Conservation (phyloP, 2,329 filamentous ascomycete species). For the Tolypocladium cylindrosporum region DNA sequence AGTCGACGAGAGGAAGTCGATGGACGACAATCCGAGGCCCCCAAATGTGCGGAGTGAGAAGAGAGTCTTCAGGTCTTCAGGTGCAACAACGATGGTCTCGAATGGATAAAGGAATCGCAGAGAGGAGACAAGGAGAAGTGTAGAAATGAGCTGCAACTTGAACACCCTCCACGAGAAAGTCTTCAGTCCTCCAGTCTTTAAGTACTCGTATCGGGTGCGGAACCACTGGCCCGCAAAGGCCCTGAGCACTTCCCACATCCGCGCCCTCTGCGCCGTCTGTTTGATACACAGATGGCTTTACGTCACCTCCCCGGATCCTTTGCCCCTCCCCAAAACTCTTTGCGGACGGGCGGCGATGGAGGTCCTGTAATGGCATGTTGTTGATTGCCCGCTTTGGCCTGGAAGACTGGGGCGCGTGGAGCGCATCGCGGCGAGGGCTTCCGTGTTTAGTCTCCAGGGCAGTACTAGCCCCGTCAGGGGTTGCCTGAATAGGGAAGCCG, state of each 20-base stretch:
- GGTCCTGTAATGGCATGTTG: not conserved
- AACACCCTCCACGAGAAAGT: not conserved
- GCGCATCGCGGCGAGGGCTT: not conserved
- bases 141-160: not conserved
- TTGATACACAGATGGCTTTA: not conserved
- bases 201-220: not conserved
- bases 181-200: not conserved
- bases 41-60: not conserved
- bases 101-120: not conserved
- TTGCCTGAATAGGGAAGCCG: not conserved
- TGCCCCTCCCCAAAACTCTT: constrained; percentile 1
- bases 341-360: not conserved
- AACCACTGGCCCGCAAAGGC: not conserved
- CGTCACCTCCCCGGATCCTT: constrained; percentile 1
- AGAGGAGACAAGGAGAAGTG: not conserved
- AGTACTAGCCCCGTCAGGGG: not conserved
- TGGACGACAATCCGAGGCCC: not conserved
- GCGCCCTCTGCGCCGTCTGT: not conserved
- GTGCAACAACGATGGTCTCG: not conserved
- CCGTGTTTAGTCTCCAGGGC: not conserved
- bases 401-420: not conserved
- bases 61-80: not conserved
- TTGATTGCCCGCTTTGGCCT: not conserved
- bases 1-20: not conserved
- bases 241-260: not conserved